Base-by-base conservation (phyloP, 2,329 filamentous ascomycete species). In the Didymella pinodella region DNA sequence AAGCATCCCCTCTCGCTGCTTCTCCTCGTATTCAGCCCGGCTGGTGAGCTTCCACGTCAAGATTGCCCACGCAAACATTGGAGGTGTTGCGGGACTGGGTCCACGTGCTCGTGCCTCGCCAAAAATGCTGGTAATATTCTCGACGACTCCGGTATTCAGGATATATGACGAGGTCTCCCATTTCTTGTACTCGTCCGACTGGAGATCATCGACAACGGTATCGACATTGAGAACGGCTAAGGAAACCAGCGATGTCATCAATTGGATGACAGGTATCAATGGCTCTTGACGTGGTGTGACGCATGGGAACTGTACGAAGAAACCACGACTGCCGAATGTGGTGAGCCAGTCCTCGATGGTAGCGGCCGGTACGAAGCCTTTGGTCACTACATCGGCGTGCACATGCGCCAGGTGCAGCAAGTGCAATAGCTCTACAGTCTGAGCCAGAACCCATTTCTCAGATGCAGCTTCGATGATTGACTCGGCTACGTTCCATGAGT, bases 61-160 rank as follows among this genome's bases (percentile, higher is more conserved):
- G 47, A 94, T 81, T 4, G 89, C 87, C 93, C 93, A 98, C 3
- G 90, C 86, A 65, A 96, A 90, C 20, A 92, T 84, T 18, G 91
- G 87, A 1, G 92, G 91, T 54, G 86, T 87, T 20, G 90, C 90
- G 34, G 86, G 86, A 36, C 82, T 80, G n/a, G 86, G 81, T 16
- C 84, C 84, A 20, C 73, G 44, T 18, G 78, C 72, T 28, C 82
- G 82, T 7, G 88, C 86, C 54, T 82, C 80, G 25, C 89, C 78
- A 32, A 97, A 82, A n/a, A 89, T 85, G 51, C 85, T 84, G 66
- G 94, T 92, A 14, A 97, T 85, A 53, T 88, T 85, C 48, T 86
- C 84, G n/a, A 96, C 82, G 20, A 90, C 86, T 7, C 87, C 84
- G 2, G 87, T 85, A 48, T 90, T 88, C 18, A 89, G 82, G 46